Evolutionary conservation across 164 flowering plant genomes (phyloP).

Genomic region (Berberis thunbergii): DNA sequence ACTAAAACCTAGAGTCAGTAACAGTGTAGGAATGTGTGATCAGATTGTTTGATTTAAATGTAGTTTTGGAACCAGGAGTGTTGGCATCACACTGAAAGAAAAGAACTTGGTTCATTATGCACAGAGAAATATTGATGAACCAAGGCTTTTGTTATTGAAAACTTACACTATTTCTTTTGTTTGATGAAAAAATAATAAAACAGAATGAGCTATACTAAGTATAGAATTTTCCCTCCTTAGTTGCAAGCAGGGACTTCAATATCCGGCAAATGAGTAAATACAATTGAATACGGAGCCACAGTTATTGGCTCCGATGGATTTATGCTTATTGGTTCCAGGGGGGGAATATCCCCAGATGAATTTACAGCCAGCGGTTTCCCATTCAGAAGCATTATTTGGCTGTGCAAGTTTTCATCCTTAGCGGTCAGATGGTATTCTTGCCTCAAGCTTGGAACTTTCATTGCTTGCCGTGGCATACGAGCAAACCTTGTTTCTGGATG

Average conservation of each 20-base stretch:
- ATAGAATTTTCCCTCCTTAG: too few species aligned
- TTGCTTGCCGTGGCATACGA: slow-evolving; percentile 8
- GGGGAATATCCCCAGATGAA: slow-evolving; percentile 52
- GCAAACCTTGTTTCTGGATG: slow-evolving; percentile 9
- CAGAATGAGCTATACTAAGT: too few species aligned
- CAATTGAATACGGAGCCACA: slow-evolving; percentile 64
- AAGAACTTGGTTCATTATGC: too few species aligned
- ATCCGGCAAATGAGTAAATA: slow-evolving; percentile 63
- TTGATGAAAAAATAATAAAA: too few species aligned
- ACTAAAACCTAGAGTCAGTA: too few species aligned
- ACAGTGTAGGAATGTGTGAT: too few species aligned
- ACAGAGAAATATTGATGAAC: too few species aligned
- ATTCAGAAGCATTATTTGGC: slow-evolving; percentile 73
- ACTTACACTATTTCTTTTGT: too few species aligned
- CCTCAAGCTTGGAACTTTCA: slow-evolving; percentile 18
- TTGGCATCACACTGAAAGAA: too few species aligned
- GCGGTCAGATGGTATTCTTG: slow-evolving; percentile 84
- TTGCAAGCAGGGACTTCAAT: slow-evolving; percentile 32
- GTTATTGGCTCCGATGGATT: slow-evolving; percentile 39
- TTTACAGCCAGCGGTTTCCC: slow-evolving; percentile 45
- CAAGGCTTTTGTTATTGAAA: too few species aligned
- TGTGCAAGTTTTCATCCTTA: slow-evolving; percentile 66
- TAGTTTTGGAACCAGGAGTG: too few species aligned
- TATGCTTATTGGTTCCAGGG: slow-evolving; percentile 37
- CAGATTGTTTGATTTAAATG: too few species aligned